Percentiles rank a stretch among this genome's conserved stretches.
phyloP scores from a whole-genome alignment of 1,284 basidiomycete genomes.

The Tremellales sp. region DNA sequence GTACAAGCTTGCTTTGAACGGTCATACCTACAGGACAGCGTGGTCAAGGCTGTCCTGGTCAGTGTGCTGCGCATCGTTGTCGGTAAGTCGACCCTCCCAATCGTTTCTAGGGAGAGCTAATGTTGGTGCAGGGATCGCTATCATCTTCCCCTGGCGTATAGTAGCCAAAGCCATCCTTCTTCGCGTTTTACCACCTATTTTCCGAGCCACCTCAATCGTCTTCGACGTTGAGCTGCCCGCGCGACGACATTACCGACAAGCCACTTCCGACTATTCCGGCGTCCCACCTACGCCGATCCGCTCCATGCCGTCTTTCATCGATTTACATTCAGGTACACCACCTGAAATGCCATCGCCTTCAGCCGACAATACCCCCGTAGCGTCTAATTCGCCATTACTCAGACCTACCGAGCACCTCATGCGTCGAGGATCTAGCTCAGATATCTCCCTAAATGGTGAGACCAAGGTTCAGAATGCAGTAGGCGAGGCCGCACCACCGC shows the following conservation, averaged over 20 bases:
- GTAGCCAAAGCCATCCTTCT: constrained; percentile 72
- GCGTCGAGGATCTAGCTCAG: neutral
- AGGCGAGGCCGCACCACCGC: constrained; percentile 1
- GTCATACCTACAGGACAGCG: neutral
- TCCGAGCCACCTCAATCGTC: constrained; percentile 62
- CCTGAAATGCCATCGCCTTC: constrained; percentile 1
- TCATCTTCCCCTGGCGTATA: constrained; percentile 79
- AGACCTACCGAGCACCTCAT: neutral
- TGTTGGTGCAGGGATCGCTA: constrained; percentile 46
- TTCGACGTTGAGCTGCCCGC: constrained; percentile 59
- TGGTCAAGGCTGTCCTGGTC: neutral
- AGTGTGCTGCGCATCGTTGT: constrained; percentile 57
- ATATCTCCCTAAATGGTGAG: neutral
- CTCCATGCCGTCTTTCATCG: constrained; percentile 78
- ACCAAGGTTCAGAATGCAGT: neutral
- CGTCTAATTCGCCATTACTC: constrained; percentile 4
- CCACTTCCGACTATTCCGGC: constrained; percentile 68
- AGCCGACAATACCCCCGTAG: constrained; percentile 2
- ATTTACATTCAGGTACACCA: constrained; percentile 55
- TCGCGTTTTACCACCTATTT: constrained; percentile 70
- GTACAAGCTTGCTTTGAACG: neutral
- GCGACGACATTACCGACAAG: constrained; percentile 78
- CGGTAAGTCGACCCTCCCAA: constrained; percentile 44
- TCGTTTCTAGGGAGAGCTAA: neutral
- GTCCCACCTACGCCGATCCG: constrained; percentile 64